Percentiles rank a stretch among this genome's conserved stretches.
These are phyloP conservation scores for Hibiscus trionum DNA, from an alignment of 345 rosid species.

Conservation along the genomic window DNA sequence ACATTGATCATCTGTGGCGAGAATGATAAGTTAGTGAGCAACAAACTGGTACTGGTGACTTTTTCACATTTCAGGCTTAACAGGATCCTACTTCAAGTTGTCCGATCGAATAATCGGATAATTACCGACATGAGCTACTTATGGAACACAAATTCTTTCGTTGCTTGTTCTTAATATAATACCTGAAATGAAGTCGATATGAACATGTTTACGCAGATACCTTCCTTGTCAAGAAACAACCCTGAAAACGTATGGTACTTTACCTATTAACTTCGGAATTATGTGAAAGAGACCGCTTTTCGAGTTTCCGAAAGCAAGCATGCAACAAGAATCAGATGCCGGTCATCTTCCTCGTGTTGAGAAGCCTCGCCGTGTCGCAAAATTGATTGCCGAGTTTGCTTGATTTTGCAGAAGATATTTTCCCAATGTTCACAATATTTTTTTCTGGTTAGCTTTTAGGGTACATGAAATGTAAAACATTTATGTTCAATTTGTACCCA, in stretches of 20 bases:
- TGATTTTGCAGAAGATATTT: background rate
- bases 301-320: conserved; percentile 47
- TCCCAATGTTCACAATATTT: background rate
- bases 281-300: conserved; percentile 48
- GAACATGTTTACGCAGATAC: background rate
- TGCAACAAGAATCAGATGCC: conserved; percentile 38
- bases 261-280: background rate
- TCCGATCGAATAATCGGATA: background rate
- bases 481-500: background rate
- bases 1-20: conserved; percentile 61
- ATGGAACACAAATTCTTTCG: background rate
- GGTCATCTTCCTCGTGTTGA: conserved; percentile 87
- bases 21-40: conserved; percentile 60
- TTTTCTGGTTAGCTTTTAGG: background rate
- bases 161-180: background rate
- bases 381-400: conserved; percentile 45
- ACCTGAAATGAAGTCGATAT: background rate
- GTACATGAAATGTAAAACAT: background rate
- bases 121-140: background rate
- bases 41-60: conserved; percentile 51
- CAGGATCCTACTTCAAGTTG: background rate
- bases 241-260: background rate
- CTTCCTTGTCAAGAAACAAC: background rate
- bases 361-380: conserved; percentile 43
- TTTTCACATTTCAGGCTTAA: background rate